Base-by-base conservation (phyloP, 352 stramenopile genomes). In the Pythium oligandrum region DNA sequence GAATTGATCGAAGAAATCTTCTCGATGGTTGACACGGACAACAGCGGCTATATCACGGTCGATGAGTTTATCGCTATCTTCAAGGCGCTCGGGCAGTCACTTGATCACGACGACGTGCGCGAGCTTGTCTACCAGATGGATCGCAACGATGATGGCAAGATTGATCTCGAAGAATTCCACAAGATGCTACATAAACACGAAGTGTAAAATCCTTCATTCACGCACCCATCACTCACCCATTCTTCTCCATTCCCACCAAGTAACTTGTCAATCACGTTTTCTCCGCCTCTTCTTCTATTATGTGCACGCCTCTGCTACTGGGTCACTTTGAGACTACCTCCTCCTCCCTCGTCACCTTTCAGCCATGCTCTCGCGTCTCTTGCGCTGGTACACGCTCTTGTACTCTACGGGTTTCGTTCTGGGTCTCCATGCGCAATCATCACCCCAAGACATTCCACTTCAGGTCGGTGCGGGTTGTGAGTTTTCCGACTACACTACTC, bases 101-200 rank as follows among this genome's bases (percentile, higher is more conserved):
- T 89, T 26, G 75, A 86, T 52, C 75, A 87, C 42, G 75, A 89
- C 54, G 76, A 87, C 49, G 78, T 89, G 43, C 73, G 78, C 31
- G 76, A 89, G 59, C 63, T 89, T 3, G 71, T 89, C 4, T 89
- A 86, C 36, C 71, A 87, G 43, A 87, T 86, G 75, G 76, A 87
- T 44, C 72, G 74, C 43, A 89, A 87, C 57, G 70, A 82, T 49
- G 79, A 86, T 49, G 74, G 74, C 46, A 87, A 87, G 64, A 89
- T 89, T 54, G 76, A 89, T 49, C 50, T 87, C 4, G 74, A 87
- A 33, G 78, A 89, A 40, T 89, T 89, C 52, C 57, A 53, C 52
- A 83, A 78, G 44, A 89, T 89, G 76, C 60, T 89, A 4, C 71
- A 83, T 30, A 89, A 87, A 61, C 74, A 87, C 51, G 78, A 86